phyloP scores from a whole-genome alignment of 805 yeast species.

The Wickerhamomyces hampshirensis region DNA sequence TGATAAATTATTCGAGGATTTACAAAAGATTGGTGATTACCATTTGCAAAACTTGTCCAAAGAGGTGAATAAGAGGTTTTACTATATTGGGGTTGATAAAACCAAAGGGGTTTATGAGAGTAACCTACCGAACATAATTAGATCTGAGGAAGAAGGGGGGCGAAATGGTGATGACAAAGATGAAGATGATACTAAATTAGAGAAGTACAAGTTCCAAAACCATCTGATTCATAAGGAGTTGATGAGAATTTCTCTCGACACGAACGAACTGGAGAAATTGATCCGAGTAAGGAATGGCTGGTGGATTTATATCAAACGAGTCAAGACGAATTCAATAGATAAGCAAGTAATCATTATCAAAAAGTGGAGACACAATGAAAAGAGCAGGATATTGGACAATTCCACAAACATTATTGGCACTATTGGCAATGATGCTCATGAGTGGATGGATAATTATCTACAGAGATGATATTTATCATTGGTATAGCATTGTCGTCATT shows the following conservation, averaged over 20 bases:
- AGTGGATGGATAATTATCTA: conserved; percentile 17
- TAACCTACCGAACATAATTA: conserved; percentile 16
- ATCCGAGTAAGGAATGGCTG: conserved; percentile 19
- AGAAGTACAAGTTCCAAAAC: not conserved
- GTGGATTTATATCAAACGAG: conserved; percentile 19
- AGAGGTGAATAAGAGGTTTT: conserved; percentile 9
- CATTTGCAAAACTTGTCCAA: conserved; percentile 6
- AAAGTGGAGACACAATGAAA: conserved; percentile 12
- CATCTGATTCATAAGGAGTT: conserved; percentile 17
- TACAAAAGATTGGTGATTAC: conserved; percentile 6
- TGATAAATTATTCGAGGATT: conserved; percentile 4
- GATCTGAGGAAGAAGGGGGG: too few species aligned
- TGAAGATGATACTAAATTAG: conserved; percentile 6
- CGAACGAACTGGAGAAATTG: conserved; percentile 15
- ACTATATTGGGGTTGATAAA: conserved; percentile 13
- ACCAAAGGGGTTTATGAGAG: conserved; percentile 7
- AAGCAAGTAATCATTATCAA: conserved; percentile 15
- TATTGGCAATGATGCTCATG: conserved; percentile 20
- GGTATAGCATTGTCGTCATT: too few species aligned
- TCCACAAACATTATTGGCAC: conserved; percentile 17
- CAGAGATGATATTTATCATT: conserved; percentile 1
- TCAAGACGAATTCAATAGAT: not conserved
- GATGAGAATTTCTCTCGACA: conserved; percentile 3
- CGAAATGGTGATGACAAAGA: conserved; percentile 6
- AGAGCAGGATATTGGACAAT: conserved; percentile 10